Base-by-base conservation (phyloP, 371 early-diverging fungal species). In the Mortierella sp. region DNA sequence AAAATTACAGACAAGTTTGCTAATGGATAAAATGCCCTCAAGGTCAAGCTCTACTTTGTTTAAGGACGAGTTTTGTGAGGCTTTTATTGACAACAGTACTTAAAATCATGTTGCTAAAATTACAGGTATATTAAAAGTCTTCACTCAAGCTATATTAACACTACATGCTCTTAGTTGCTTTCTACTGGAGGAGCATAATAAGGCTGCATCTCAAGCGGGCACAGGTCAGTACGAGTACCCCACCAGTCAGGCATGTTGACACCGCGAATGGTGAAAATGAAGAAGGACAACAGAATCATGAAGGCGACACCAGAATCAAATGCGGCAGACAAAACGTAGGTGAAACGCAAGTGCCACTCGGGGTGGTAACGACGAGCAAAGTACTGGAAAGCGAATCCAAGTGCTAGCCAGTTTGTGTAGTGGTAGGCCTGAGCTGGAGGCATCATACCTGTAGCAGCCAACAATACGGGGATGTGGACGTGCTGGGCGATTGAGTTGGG, bases 391-490 rank as follows among this genome's bases (percentile, higher is more conserved):
- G 69, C 40, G 24, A 76, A 72, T 22, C 91, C 91, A 24, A 86
- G 77, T 28, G 85, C 74, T 64, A 89, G 88, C 92, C 92, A 92
- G 77, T 88, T 88, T 68, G 89, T 78, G 47, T 84, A 81, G 50
- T 67, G 41, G 68, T 67, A 73, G 3, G 74, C 63, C 58, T 67
- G 55, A 19, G 74, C 74, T 6, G 74, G 74, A 24, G 74, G 74
- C 74, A 73, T 73, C 68, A 67, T 67, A 50, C 67, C 64, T 9
- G 74, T 73, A 38, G 74, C 74, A 40, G 67, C 63, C 57, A 73
- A 55, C 21, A 73, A 21, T 28, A 70, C 70, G 28, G 82, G 82
- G 55, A 76, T 67, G 43, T 82, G 75, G 24, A 82, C 41, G 28
- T 67, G 59, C 48, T 76, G 66, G 33, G 69, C 38, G 28, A 40